Evolutionary conservation across 2,329 filamentous ascomycete genomes (phyloP).

Genomic region (Huntiella moniliformis): DNA sequence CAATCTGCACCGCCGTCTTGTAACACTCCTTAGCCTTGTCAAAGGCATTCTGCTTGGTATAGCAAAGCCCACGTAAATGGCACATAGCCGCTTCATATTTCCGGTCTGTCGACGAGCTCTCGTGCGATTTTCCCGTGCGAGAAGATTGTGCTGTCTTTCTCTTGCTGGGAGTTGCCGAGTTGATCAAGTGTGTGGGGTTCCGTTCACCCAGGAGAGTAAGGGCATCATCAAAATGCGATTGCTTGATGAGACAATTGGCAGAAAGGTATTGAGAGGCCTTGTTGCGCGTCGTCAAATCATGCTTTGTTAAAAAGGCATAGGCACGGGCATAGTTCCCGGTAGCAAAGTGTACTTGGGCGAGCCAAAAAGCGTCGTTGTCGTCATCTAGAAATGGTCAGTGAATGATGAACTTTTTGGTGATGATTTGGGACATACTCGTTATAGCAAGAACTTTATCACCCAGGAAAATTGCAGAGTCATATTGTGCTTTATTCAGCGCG

Average conservation of each 20-base stretch:
- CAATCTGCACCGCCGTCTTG: constrained; percentile 89
- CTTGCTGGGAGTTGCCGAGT: constrained; percentile 34
- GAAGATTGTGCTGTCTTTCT: constrained; percentile 42
- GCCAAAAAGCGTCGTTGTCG: constrained; percentile 87
- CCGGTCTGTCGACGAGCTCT: constrained; percentile 23
- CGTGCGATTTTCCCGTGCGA: constrained; percentile 20
- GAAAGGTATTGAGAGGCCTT: constrained; percentile 82
- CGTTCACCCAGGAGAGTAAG: constrained; percentile 73
- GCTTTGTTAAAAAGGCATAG: constrained; percentile 64
- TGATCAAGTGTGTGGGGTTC: constrained; percentile 77
- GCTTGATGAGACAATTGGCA: constrained; percentile 85
- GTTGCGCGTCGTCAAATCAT: constrained; percentile 64
- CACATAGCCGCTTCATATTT: constrained; percentile 96
- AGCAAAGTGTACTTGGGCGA: constrained; percentile 94
- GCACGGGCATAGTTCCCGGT: constrained; percentile 90
- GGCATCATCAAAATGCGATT: constrained; percentile 76
- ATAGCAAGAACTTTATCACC: constrained; percentile 91
- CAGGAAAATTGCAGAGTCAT: constrained; percentile 91
- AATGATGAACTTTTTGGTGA: neutral
- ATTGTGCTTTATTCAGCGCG: constrained; percentile 86
- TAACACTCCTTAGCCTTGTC: constrained; percentile 96
- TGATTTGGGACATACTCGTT: constrained; percentile 48
- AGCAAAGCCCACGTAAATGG: constrained; percentile 82
- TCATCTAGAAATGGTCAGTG: constrained; percentile 39
- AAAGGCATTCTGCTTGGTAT: constrained; percentile 91